These are phyloP conservation scores for Penicillium cosmopolitanum DNA, from an alignment of 495 filamentous ascomycete species.

Conservation along the genomic window DNA sequence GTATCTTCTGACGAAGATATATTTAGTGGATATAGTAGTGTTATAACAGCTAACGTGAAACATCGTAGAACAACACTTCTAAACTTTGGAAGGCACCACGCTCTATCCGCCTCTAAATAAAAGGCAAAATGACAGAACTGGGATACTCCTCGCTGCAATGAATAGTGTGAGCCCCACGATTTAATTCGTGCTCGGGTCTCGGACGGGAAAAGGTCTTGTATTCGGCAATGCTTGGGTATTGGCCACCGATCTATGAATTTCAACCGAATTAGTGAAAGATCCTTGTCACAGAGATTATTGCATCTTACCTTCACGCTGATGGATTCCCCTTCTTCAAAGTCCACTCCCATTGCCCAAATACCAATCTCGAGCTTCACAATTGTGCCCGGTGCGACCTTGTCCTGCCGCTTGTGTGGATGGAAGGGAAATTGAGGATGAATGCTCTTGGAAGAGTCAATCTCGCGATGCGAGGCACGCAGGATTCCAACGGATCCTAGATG, in stretches of 20 bases:
- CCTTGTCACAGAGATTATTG: background rate
- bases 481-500: slow-evolving; percentile 22
- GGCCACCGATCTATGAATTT: slow-evolving; percentile 33
- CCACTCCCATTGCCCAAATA: slow-evolving; percentile 40
- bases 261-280: background rate
- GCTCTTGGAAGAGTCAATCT: slow-evolving; percentile 18
- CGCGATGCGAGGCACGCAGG: slow-evolving; percentile 23
- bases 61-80: background rate
- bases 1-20: too few species aligned
- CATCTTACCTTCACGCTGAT: slow-evolving; percentile 29
- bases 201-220: slow-evolving; percentile 36
- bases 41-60: background rate
- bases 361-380: slow-evolving; percentile 39
- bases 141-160: slow-evolving; percentile 39
- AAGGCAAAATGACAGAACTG: slow-evolving; percentile 40
- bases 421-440: slow-evolving; percentile 33
- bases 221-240: slow-evolving; percentile 40
- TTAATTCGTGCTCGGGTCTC: slow-evolving; percentile 38
- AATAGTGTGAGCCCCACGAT: slow-evolving; percentile 36
- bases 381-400: slow-evolving; percentile 37
- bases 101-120: slow-evolving; percentile 21
- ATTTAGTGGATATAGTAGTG: too few species aligned
- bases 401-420: slow-evolving; percentile 37
- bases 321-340: slow-evolving; percentile 34
- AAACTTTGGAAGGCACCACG: too few species aligned